These are phyloP conservation scores for Codiaeum variegatum DNA, from an alignment of 441 rosid species.

Conservation along the genomic window DNA sequence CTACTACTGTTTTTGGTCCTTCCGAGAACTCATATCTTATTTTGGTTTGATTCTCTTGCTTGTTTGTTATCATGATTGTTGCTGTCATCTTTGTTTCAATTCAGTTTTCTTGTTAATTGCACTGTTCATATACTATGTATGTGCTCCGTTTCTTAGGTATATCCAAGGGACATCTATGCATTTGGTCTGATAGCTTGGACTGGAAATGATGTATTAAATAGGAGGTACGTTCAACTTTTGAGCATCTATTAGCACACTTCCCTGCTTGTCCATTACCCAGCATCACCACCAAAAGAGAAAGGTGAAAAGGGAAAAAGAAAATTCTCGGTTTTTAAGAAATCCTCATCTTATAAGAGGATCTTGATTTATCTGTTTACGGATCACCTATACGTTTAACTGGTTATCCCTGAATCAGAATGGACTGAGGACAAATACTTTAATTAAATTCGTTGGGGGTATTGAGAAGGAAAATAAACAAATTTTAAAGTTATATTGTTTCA, in stretches of 20 bases:
- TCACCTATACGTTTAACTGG: neutral
- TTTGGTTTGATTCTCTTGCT: neutral
- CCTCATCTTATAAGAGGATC: neutral
- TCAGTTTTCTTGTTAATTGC: neutral
- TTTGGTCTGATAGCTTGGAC: conserved; percentile 95
- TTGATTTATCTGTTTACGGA: neutral
- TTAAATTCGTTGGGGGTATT: neutral
- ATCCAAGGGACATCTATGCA: conserved; percentile 83
- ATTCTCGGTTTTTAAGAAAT: neutral
- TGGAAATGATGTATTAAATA: conserved; percentile 82
- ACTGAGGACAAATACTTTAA: neutral
- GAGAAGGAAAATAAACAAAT: neutral
- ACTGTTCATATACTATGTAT: neutral
- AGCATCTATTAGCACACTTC: neutral
- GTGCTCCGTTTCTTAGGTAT: conserved; percentile 46
- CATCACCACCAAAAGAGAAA: neutral
- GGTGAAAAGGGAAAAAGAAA: neutral
- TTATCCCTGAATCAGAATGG: neutral
- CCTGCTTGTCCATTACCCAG: neutral
- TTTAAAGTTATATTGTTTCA: neutral
- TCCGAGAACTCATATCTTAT: neutral
- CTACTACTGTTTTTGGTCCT: neutral
- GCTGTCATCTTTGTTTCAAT: neutral
- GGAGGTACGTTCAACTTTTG: conserved; percentile 43
- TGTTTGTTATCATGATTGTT: neutral